phyloP scores from a whole-genome alignment of 495 filamentous ascomycete genomes.

The Amorphotheca resinae region DNA sequence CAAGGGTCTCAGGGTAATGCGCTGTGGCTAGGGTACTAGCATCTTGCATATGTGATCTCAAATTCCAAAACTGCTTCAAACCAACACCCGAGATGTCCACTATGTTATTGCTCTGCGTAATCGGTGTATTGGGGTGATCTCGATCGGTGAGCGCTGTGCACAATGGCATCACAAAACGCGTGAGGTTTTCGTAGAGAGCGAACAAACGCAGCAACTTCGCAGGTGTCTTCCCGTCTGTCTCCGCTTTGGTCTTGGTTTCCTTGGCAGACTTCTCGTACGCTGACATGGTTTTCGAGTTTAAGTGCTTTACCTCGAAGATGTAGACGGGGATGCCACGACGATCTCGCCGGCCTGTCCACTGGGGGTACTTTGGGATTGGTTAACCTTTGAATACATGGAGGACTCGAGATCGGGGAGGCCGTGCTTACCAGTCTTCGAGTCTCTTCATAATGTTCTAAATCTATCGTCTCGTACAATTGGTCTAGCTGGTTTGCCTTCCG shows the following conservation, averaged over 20 bases:
- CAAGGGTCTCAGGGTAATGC: conserved; percentile 84
- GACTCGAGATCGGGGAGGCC: not conserved
- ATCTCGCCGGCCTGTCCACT: conserved; percentile 84
- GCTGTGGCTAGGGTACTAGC: conserved; percentile 76
- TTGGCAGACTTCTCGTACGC: conserved; percentile 54
- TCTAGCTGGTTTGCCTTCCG: conserved; percentile 65
- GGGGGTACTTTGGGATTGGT: conserved; percentile 55
- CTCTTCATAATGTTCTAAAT: conserved; percentile 69
- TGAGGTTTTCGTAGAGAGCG: conserved; percentile 79
- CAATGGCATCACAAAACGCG: conserved; percentile 74
- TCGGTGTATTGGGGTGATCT: conserved; percentile 58
- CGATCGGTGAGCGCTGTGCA: conserved; percentile 58
- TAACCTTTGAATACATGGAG: not conserved
- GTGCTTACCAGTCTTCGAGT: conserved; percentile 56
- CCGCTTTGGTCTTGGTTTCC: conserved; percentile 36
- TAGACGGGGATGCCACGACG: conserved; percentile 82
- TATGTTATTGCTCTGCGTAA: conserved; percentile 80
- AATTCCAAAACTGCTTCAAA: conserved; percentile 85
- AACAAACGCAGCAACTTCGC: conserved; percentile 67
- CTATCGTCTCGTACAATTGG: conserved; percentile 63
- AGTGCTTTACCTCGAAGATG: conserved; percentile 71
- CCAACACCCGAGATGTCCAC: conserved; percentile 77
- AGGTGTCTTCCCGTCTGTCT: conserved; percentile 47
- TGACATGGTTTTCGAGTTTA: conserved; percentile 66
- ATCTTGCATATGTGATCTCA: conserved; percentile 85